Percentiles rank a stretch among this genome's conserved stretches.
phyloP scores from a whole-genome alignment of 331 rosid genomes.

The Quercus phellos region DNA sequence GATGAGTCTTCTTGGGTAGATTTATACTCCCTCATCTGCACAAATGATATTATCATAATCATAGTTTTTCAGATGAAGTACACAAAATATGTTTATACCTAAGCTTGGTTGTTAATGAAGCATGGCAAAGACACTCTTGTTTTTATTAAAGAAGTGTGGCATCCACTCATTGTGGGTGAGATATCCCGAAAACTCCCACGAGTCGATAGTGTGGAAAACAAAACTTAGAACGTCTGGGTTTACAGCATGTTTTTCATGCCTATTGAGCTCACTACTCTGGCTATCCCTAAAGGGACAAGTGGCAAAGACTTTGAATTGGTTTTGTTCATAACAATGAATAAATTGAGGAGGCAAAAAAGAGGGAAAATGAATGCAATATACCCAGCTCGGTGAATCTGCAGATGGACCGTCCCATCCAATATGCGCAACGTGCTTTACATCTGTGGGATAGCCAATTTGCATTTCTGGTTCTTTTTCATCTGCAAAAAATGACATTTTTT shows the following conservation, averaged over 20 bases:
- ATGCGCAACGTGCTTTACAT: slow-evolving; percentile 93
- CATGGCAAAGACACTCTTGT: neutral
- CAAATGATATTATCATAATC: neutral
- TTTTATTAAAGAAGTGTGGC: too few relatives aligned
- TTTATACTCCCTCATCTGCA: slow-evolving; percentile 68
- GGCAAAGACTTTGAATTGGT: neutral
- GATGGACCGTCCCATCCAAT: slow-evolving; percentile 77
- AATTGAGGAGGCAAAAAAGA: neutral
- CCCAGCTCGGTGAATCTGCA: slow-evolving; percentile 72
- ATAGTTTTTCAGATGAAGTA: neutral
- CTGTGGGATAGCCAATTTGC: slow-evolving; percentile 93
- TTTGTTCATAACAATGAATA: neutral
- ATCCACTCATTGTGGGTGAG: too few relatives aligned
- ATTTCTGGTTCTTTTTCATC: slow-evolving; percentile 72
- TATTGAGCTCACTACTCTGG: too few relatives aligned
- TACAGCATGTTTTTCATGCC: too few relatives aligned
- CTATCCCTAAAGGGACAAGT: too few relatives aligned
- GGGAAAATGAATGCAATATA: slow-evolving; percentile 5
- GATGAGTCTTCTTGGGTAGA: slow-evolving; percentile 28
- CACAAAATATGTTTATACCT: neutral
- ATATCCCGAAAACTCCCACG: too few relatives aligned
- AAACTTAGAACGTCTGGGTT: too few relatives aligned
- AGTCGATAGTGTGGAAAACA: too few relatives aligned
- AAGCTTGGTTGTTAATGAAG: neutral
- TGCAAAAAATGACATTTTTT: slow-evolving; percentile 21